Conservation (phyloP, 805 yeast species). For the Torulaspora microellipsoides region DNA sequence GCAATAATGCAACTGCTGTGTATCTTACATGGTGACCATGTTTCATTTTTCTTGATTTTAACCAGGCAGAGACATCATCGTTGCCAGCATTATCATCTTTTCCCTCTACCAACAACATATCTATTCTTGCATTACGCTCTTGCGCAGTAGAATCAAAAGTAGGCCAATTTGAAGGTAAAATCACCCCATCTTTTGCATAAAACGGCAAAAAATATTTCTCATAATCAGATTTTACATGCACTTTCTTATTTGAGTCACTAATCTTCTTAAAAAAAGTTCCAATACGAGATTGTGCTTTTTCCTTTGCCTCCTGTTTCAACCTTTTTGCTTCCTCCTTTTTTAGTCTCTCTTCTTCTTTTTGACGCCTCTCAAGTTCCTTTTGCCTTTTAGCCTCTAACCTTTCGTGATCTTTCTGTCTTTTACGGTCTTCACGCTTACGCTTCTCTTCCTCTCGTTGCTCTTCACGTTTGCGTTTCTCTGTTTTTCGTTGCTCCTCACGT, state of each 20-base stretch:
- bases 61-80: conserved; percentile 18
- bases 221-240: conserved; percentile 28
- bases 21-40: conserved; percentile 29
- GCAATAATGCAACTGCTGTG: conserved; percentile 35
- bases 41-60: conserved; percentile 13
- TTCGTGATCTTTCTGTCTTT: conserved; percentile 23
- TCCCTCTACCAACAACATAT: conserved; percentile 17
- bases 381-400: conserved; percentile 21
- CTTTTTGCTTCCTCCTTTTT: conserved; percentile 27
- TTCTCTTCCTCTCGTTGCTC: conserved; percentile 34
- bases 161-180: conserved; percentile 15
- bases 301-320: conserved; percentile 31
- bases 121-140: conserved; percentile 22
- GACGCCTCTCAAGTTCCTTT: conserved; percentile 24
- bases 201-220: conserved; percentile 36
- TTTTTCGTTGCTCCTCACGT: conserved; percentile 17
- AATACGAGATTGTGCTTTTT: conserved; percentile 37
- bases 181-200: conserved; percentile 36
- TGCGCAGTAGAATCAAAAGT: conserved; percentile 5
- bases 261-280: conserved; percentile 36
- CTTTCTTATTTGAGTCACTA: conserved; percentile 24
- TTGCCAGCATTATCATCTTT: not conserved
- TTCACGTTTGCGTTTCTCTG: conserved; percentile 32
- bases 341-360: conserved; percentile 20
- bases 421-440: conserved; percentile 21